Evolutionary conservation across 352 stramenopile species (phyloP), one percentile per base, ranked within the genome.

Genomic region (Pythium myriotylum): DNA sequence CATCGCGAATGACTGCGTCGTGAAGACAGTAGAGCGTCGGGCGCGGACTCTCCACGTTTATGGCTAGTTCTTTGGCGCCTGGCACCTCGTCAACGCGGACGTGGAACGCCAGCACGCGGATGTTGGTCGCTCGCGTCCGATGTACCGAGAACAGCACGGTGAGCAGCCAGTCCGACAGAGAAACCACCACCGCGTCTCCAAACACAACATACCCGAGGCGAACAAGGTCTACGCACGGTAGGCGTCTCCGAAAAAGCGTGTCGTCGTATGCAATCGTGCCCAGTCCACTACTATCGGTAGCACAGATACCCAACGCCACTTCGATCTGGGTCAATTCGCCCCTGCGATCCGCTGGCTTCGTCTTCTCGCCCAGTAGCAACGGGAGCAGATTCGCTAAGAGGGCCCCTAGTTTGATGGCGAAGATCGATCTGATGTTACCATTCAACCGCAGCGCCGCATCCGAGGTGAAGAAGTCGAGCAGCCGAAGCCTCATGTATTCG

Each of bases 381-480:
- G 73, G 72, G 22, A 81, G 24, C 0, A 74, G 47, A 39, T 76
- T 84, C 49, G 79, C 33, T 0, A 41, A 65, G 16, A 85, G 55
- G 14, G 81, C 27, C 5, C 55, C 65, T 16, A 85, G 12, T 45
- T 87, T 87, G 32, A 81, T 49, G 10, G 48, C 23, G 20, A 80
- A 78, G 14, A 85, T 73, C 50, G 69, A 51, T 20, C 40, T 54
- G 51, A 77, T 50, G 56, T 66, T 72, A 22, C 73, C 77, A 20
- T 78, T 62, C 39, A 84, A 50, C 0, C 58, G 65, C 16, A 77
- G 54, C 0, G 63, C 63, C 22, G 68, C 52, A 41, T 68, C 37
- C 5, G 64, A 65, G 14, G 57, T 71, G 49, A 87, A 74, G 17
- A 84, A 78, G 23, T 85, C 71, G 35, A 75, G 8, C 19, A 83